Conservation (phyloP, 2,329 filamentous ascomycete species). For the Cryphonectria naterciae region DNA sequence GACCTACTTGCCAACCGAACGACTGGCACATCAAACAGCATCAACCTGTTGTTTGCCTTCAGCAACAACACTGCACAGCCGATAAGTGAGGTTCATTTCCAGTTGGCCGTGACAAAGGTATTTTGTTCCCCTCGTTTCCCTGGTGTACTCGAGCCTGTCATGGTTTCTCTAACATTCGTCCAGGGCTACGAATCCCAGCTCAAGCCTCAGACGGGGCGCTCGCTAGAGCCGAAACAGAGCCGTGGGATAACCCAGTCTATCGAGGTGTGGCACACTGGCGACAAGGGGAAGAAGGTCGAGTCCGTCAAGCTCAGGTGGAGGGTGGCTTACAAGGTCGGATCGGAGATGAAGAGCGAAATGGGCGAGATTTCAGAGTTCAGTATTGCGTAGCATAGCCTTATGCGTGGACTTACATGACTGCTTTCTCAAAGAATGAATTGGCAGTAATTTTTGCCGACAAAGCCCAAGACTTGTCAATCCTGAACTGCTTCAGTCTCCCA, state of each 20-base stretch:
- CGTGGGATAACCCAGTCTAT: conserved; percentile 82
- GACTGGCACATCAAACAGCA: conserved; percentile 55
- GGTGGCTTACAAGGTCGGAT: conserved; percentile 74
- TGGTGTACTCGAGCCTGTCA: neutral
- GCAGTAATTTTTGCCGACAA: neutral
- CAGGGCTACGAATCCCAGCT: conserved; percentile 82
- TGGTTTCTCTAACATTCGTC: neutral
- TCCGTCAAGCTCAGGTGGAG: conserved; percentile 91
- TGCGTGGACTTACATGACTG: neutral
- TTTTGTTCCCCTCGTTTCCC: neutral
- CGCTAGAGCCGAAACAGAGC: conserved; percentile 72
- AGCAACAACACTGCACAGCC: conserved; percentile 76
- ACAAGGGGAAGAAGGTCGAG: conserved; percentile 69
- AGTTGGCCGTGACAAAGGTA: conserved; percentile 93
- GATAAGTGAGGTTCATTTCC: conserved; percentile 82
- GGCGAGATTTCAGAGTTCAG: conserved; percentile 82
- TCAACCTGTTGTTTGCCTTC: conserved; percentile 78
- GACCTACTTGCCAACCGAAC: conserved; percentile 71
- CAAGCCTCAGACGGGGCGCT: conserved; percentile 81
- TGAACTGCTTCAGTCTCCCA: neutral
- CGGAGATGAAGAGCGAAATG: conserved; percentile 73
- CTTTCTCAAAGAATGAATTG: conserved; percentile 1
- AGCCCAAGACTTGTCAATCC: neutral
- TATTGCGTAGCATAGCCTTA: conserved; percentile 56
- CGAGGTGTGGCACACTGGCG: conserved; percentile 72